These are phyloP conservation scores for Sporormia fimetaria DNA, from an alignment of 495 filamentous ascomycete species.

Conservation along the genomic window DNA sequence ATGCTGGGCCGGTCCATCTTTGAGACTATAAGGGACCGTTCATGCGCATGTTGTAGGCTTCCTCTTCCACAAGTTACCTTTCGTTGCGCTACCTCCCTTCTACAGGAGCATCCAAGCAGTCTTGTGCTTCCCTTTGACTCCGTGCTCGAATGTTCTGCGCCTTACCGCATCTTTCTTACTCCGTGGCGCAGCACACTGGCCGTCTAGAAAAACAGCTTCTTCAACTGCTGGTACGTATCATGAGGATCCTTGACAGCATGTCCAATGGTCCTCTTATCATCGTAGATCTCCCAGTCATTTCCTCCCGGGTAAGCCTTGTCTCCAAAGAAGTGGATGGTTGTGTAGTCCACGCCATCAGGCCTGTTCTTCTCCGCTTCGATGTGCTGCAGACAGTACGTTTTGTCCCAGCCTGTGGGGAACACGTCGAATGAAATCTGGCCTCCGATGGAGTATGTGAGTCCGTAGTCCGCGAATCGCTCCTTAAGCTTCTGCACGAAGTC, in stretches of 20 bases:
- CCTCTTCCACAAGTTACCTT: no score
- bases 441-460: slow-evolving; percentile 87
- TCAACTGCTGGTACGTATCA: slow-evolving; percentile 66
- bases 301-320: slow-evolving; percentile 85
- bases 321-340: slow-evolving; percentile 92
- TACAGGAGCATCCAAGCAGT: no score
- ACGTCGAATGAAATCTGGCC: slow-evolving; percentile 98
- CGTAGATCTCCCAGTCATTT: slow-evolving; percentile 91
- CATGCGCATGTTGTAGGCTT: no score
- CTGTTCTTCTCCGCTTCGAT: slow-evolving; percentile 66
- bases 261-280: slow-evolving; percentile 66
- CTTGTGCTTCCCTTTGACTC: no score
- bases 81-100: no score
- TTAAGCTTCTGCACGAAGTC: slow-evolving; percentile 61
- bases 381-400: slow-evolving; percentile 91
- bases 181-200: no score
- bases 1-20: no score
- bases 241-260: slow-evolving; percentile 71
- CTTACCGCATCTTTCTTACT: no score
- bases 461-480: slow-evolving; percentile 70
- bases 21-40: no score
- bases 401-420: slow-evolving; percentile 95
- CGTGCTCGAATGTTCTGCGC: no score
- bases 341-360: slow-evolving; percentile 60
- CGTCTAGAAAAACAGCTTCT: slow-evolving; percentile 51